Conservation (phyloP, 1,284 basidiomycete species). For the Papiliotrema flavescens region DNA sequence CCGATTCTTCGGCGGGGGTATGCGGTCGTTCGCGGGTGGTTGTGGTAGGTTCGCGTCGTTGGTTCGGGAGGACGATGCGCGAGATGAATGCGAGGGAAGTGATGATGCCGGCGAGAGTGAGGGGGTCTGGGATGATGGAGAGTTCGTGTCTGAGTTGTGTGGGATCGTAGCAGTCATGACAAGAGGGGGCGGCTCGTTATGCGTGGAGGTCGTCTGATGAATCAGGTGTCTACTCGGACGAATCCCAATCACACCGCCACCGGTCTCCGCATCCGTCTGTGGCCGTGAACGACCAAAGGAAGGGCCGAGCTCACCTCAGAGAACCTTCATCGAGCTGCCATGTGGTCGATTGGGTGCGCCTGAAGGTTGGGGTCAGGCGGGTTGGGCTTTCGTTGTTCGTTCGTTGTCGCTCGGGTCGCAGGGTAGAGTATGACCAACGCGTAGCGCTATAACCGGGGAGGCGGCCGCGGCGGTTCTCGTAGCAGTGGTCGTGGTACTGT, state of each 20-base stretch:
- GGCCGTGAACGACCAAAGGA: neutral
- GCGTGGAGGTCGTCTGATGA: neutral
- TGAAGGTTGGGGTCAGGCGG: no score
- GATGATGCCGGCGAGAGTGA: constrained; percentile 13
- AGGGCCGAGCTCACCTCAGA: neutral
- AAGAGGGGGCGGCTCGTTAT: neutral
- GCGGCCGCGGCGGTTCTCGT: no score
- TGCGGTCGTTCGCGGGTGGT: constrained; percentile 22
- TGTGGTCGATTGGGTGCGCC: no score
- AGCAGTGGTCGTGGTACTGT: no score
- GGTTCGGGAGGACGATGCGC: neutral
- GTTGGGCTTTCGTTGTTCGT: no score
- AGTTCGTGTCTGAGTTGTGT: neutral
- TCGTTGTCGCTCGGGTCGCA: no score
- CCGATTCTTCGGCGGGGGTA: constrained; percentile 16
- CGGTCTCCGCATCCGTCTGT: neutral
- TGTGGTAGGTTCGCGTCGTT: constrained; percentile 13
- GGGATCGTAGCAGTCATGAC: neutral
- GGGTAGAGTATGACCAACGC: no score
- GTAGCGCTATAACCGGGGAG: no score
- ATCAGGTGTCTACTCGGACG: neutral
- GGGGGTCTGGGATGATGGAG: constrained; percentile 1
- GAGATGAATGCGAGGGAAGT: constrained; percentile 2
- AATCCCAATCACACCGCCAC: neutral
- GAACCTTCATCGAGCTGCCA: no score